Conservation (phyloP, 2,329 filamentous ascomycete species). For the Plectosphaerella sp. region DNA sequence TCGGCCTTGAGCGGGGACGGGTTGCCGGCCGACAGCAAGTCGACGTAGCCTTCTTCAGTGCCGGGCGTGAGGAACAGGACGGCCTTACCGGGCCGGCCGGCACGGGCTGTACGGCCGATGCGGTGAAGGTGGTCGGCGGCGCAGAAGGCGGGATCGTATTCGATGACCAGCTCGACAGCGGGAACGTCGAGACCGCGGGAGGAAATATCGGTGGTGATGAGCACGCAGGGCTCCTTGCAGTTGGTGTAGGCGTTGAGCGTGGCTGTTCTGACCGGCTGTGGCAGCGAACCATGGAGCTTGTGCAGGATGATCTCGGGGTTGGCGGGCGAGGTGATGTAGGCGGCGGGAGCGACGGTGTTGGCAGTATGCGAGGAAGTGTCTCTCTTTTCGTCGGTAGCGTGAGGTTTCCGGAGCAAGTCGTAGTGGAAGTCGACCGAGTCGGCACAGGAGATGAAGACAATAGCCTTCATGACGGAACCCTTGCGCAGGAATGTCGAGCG, state of each 20-base stretch:
- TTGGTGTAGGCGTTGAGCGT: slow-evolving; percentile 78
- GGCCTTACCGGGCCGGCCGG: slow-evolving; percentile 81
- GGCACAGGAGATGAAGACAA: slow-evolving; percentile 94
- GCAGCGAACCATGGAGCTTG: slow-evolving; percentile 86
- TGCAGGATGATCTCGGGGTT: slow-evolving; percentile 73
- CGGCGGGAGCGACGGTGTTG: slow-evolving; percentile 63
- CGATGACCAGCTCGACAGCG: slow-evolving; percentile 89
- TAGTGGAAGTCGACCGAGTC: slow-evolving; percentile 98
- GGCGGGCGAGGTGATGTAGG: slow-evolving; percentile 68
- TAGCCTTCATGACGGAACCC: slow-evolving; percentile 92
- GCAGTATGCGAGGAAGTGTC: slow-evolving; percentile 24
- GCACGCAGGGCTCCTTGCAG: slow-evolving; percentile 69
- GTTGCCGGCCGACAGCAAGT: slow-evolving; percentile 51
- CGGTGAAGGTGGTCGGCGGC: slow-evolving; percentile 92
- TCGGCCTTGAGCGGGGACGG: slow-evolving; percentile 44
- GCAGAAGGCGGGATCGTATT: slow-evolving; percentile 94
- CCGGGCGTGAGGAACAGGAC: slow-evolving; percentile 88
- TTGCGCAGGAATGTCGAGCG: slow-evolving; percentile 84
- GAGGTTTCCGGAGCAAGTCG: slow-evolving; percentile 61
- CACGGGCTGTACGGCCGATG: slow-evolving; percentile 89
- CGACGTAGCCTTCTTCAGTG: slow-evolving; percentile 85
- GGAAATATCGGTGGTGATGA: slow-evolving; percentile 93
- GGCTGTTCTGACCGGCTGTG: slow-evolving; percentile 80
- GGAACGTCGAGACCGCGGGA: slow-evolving; percentile 94
- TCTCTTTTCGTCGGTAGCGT: neutral